Evolutionary conservation across 352 stramenopile genomes (phyloP), one percentile per base, ranked within the genome.

Genomic region (Phytophthora syringae): DNA sequence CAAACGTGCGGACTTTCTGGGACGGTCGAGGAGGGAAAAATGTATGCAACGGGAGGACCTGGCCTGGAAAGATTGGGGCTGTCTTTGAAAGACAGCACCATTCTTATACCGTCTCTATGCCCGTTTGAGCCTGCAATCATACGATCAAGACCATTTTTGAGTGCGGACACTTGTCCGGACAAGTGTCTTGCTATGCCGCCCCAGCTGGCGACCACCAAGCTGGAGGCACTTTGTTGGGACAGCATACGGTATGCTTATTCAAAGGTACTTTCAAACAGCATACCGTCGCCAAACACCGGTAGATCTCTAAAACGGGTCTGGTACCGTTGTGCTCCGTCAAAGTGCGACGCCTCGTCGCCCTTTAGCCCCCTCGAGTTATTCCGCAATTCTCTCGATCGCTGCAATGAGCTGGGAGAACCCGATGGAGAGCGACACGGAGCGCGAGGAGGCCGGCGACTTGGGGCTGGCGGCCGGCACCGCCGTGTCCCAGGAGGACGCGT

Each of bases 401-500:
- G 42, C 1, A 6, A 92, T 91, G 84, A 82, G 82, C 66, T 91
- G 84, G 84, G 82, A 93, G 70, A 82, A 81, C 18, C 80, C 73
- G 53, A 74, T 85, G 42, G 82, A 91, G 13, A 85, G 76, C 66
- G 79, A 90, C 68, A 74, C 64, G 20, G 81, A 88, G 67, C 69
- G 72, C 51, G 70, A 87, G 20, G 66, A 81, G 42, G 60, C 18
- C 30, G 60, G 62, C 56, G 75, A 79, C 54, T 59, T 87, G 64
- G 81, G 80, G 20, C 79, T 92, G 24, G 66, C 81, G 25, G 56
- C 70, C 0, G 76, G 80, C 62, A 80, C 97, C 24, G 90, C 82
- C 43, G 97, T 99, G 18, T 99, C 97, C 11, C 97, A 99, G 78
- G 98, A 99, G 67, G 97, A 99, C 75, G 96, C 97, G 16, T 99